Base-by-base conservation (phyloP, 2,329 filamentous ascomycete species). In the Rhytidhysteron rufulum region DNA sequence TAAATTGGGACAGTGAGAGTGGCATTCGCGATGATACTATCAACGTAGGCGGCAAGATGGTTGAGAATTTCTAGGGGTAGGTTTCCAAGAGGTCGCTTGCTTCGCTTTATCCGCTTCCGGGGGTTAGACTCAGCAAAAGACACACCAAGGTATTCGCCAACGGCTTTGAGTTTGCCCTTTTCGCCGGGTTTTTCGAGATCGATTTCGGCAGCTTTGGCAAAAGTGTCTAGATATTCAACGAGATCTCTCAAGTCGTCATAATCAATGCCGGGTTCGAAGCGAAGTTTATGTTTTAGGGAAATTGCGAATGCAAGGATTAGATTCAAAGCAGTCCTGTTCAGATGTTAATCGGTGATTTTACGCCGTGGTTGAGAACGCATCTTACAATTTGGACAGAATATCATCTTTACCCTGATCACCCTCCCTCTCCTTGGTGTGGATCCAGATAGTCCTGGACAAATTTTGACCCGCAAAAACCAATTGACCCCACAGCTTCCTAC, bases 61-160 rank as follows among this genome's bases (percentile, higher is more conserved):
- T 77, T 84, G 21, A 93, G 71, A 39, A 93, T 86, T 61, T 94
- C 88, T 7, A 91, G 72, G 0, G 88, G 88, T n/a, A 91, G 73
- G 62, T 94, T 90, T 40, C 88, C 88, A 10, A 91, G 74, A 1
- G 87, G 86, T 50, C 77, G 79, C 47, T 79, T 77, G 11, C 85
- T 78, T 31, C 78, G 76, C 74, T 93, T 93, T 64, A 93, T 73
- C 33, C 78, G 67, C 68, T 89, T 89, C 42, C 85, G 77, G 0
- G 88, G 88, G 66, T 93, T 93, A 38, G 82, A 85, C 42, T 80
- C 75, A 4, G 86, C 85, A 55, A 91, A 87, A 0, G 84, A 80
- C 5, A 94, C 65, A 4, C 88, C 88, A 0, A 94, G 75, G 49
- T 85, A 86, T 57, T 87, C 81, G 33, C 86, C 86, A 1, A 77